Conservation (phyloP, 352 stramenopile genomes). For the Hyaloperonospora arabidopsidis region DNA sequence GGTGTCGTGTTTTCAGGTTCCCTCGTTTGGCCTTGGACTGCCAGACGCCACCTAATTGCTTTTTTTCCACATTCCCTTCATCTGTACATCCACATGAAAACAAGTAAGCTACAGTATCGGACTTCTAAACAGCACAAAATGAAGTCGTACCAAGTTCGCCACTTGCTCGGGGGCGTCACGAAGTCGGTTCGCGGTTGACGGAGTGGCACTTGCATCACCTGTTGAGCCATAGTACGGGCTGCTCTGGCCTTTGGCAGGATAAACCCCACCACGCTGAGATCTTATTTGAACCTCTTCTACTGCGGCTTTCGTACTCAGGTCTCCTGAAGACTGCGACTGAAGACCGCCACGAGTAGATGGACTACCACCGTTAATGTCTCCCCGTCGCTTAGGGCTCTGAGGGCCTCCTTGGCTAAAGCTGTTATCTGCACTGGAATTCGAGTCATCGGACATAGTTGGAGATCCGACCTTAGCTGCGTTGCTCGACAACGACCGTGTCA, state of each 20-base stretch:
- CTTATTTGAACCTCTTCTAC: conserved; percentile 25
- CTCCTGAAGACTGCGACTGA: conserved; percentile 36
- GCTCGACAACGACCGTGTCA: conserved; percentile 66
- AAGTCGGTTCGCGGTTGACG: conserved; percentile 23
- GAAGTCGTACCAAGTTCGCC: conserved; percentile 37
- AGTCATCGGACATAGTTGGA: conserved; percentile 68
- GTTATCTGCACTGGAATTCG: conserved; percentile 71
- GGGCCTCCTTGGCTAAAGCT: conserved; percentile 43
- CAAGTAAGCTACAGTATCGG: too few relatives aligned
- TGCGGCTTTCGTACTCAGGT: conserved; percentile 31
- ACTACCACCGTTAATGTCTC: conserved; percentile 43
- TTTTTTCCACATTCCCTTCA: conserved; percentile 77
- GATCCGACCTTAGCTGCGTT: conserved; percentile 53
- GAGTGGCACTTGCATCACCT: conserved; percentile 27
- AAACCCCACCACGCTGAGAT: conserved; percentile 26
- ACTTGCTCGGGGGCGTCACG: conserved; percentile 42
- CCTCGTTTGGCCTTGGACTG: conserved; percentile 5
- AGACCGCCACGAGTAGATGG: conserved; percentile 27
- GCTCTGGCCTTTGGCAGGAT: conserved; percentile 35
- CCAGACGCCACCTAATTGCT: conserved; percentile 50
- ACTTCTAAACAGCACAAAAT: conserved; percentile 2
- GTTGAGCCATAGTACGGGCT: conserved; percentile 34
- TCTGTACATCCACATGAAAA: conserved; percentile 22
- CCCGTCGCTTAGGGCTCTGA: conserved; percentile 23
- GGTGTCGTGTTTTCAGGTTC: conserved; percentile 14